Base-by-base conservation (phyloP, 257 asterid genomes). In the Lithospermum erythrorhizon region DNA sequence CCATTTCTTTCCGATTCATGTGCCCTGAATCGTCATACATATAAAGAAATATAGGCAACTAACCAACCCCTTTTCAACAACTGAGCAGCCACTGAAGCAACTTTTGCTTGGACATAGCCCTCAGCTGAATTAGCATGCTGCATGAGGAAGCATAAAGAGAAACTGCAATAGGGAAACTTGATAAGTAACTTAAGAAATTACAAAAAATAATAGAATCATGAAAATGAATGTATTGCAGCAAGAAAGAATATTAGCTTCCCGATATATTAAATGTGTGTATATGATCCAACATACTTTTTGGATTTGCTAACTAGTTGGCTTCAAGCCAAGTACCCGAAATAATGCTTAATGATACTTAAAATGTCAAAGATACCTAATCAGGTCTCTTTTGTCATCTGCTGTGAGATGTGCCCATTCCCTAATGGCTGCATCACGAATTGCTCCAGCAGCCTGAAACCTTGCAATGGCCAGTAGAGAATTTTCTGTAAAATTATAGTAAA, bases 361-460 rank as follows among this genome's bases (percentile, higher is more conserved):
- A 23, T 55, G 49, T 41, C 16, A 41, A 11, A 41, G 4, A 41
- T 81, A 91, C 98, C 96, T 82, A 68, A 91, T 82, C 81, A 91
- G 79, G 66, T 89, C 81, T 71, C 69, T 73, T 73, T 77, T 89
- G 21, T 79, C 89, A 78, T 81, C 83, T 6, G 77, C 70, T 61
- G 83, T 84, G 11, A 91, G 90, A 65, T 79, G 75, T 57, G 71
- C 78, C 98, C 98, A 91, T 80, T 91, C 98, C 68, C 98, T 85
- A 67, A 88, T 66, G 51, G 97, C 95, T 66, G 97, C 98, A 70
- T 81, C 85, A 64, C 84, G 80, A 65, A 91, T 79, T 68, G 97
- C 97, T 77, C 94, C 93, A 63, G 97, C 98, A 75, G 96, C 98
- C 78, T 82, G 95, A 76, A 91, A 91, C 73, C 94, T 86, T 71